Percentiles rank a stretch among this genome's conserved stretches.
These are phyloP conservation scores for Begonia peltatifolia DNA, from an alignment of 306 rosid species.

Conservation along the genomic window DNA sequence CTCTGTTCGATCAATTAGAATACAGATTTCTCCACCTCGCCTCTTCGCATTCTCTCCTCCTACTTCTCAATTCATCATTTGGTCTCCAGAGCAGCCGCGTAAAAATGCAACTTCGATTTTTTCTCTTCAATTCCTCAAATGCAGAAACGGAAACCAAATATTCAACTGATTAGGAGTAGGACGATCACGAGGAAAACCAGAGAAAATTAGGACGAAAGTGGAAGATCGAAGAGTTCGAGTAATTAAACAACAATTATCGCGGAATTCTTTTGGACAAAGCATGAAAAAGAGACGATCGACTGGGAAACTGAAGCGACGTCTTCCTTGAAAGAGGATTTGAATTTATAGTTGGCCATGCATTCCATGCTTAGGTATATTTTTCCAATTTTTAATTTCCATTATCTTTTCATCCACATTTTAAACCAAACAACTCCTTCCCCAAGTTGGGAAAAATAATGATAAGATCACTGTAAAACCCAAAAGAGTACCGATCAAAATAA, in stretches of 20 bases:
- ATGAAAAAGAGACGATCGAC: not conserved
- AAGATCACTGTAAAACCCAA: too few relatives aligned
- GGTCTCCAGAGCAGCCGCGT: too few relatives aligned
- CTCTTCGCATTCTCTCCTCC: too few relatives aligned
- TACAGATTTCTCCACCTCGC: too few relatives aligned
- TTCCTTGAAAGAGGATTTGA: not conserved
- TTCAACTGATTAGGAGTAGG: too few relatives aligned
- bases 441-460: too few relatives aligned
- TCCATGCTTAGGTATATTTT: not conserved
- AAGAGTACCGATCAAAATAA: too few relatives aligned
- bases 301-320: not conserved
- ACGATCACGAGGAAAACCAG: constrained; percentile 5
- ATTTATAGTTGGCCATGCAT: not conserved
- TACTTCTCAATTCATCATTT: too few relatives aligned
- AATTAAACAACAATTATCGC: not conserved
- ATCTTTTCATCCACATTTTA: too few relatives aligned
- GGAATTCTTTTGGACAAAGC: not conserved
- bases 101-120: too few relatives aligned
- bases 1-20: too few relatives aligned
- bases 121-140: not conserved
- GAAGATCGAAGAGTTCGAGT: not conserved
- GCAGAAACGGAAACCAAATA: not conserved
- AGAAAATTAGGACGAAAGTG: not conserved
- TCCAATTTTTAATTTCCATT: not conserved
- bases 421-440: too few relatives aligned